Evolutionary conservation across 2,329 filamentous ascomycete species (phyloP), one percentile per base, ranked within the genome.

Genomic region (Xylariaceae sp.): DNA sequence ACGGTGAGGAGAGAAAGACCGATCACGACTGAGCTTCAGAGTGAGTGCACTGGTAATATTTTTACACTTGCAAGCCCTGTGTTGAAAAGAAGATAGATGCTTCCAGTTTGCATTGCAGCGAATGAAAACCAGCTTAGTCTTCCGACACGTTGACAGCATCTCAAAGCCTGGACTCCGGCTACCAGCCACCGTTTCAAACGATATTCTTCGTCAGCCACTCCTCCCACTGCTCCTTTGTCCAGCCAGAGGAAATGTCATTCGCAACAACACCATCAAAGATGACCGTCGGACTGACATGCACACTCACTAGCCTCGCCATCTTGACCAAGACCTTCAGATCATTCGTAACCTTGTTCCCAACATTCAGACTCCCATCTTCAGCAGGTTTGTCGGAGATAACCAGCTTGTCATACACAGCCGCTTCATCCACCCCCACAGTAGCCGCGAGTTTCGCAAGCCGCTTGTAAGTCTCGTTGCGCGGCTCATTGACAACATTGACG

Each of bases 241-340:
- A 96, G 19, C 84, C 80, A 50, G 87, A 92, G 55, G 84, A 86
- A 57, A 96, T 87, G 44, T 86, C 82, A 56, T 81, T 82, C 63
- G 88, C 87, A 44, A 95, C 85, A 19, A 95, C 81, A 0, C 91
- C 90, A 69, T 97, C 84, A 67, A 95, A 91, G 44, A 95, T 76
- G 17, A 92, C 90, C 0, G 91, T 96, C 1, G 92, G 92, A 39
- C 89, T 92, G 38, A 96, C 89, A 73, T 97, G 92, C 39, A 96
- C 82, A 11, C 91, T 87, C 9, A 88, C 80, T 58, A 94, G 71
- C 39, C 92, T 76, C 61, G 89, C 80, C 67, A 85, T 85, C 78
- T 91, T 95, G 54, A 92, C 82, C 62, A 92, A 73, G 43, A 89
- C 70, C 76, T 96, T 96, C 48, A 96, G 69, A 68, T 96, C 90